Base-by-base conservation (phyloP, 768 basidiomycete species). In the Rhodosporidiobolus sp. region DNA sequence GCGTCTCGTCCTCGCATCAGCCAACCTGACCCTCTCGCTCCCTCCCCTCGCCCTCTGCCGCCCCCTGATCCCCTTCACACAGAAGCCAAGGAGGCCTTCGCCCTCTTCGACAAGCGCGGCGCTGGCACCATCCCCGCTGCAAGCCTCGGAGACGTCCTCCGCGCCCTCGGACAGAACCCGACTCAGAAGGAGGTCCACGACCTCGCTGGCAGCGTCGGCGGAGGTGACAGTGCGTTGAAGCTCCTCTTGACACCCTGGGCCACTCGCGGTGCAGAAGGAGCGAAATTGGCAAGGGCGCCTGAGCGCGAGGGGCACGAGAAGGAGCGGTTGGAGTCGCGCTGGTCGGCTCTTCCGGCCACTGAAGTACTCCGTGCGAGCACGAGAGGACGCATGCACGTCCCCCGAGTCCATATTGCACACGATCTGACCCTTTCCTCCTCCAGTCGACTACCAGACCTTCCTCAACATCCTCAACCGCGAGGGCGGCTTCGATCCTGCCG, bases 141-240 rank as follows among this genome's bases (percentile, higher is more conserved):
- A 72, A 89, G 88, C 0, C 83, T 99, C 2, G 96, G 96, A 16
- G 95, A 98, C 81, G 86, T 99, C 17, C 83, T 99, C 24, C 87
- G 96, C 55, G 93, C 93, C 0, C 84, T 99, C 6, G 96, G 96
- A 4, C 96, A 98, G 84, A 99, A 99, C 81, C 96, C 96, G n/a
- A 98, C 95, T 0, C 96, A 98, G 81, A 89, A 90, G n/a, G 94
- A 99, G 82, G 94, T 98, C 8, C 86, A 87, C 16, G 90, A 92
- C 28, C 88, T 98, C 74, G 86, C 90, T 38, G 82, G 84, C 9
- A 80, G 83, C 22, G 88, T 91, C 5, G 91, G 91, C 24, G 84
- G 87, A 3, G 58, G 35, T 69, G 90, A 94, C 68, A 90, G 92
- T 91, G 76, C 77, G 84, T 82, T 20, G 5, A 17, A 28, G 45